phyloP scores from a whole-genome alignment of 352 stramenopile species.

The Pythium monospermum region DNA sequence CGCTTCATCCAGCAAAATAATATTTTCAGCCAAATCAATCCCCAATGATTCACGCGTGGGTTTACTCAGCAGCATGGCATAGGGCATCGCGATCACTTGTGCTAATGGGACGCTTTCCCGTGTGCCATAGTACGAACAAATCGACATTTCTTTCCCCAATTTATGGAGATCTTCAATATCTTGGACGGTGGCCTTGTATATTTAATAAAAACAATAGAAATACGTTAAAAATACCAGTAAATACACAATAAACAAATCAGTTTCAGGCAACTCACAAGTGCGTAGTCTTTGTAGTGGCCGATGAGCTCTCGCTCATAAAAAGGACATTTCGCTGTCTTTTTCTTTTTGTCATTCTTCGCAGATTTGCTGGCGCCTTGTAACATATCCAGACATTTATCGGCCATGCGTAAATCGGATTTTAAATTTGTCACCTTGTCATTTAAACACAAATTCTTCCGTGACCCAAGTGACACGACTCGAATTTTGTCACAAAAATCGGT shows the following conservation, averaged over 20 bases:
- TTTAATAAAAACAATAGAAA: neutral
- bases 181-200: constrained; percentile 62
- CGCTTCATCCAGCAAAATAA: constrained; percentile 98
- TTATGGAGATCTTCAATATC: constrained; percentile 96
- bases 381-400: constrained; percentile 84
- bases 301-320: constrained; percentile 81
- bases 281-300: constrained; percentile 69
- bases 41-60: constrained; percentile 87
- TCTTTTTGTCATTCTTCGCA: constrained; percentile 40
- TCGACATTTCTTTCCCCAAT: constrained; percentile 87
- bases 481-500: constrained; percentile 63
- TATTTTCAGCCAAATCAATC: constrained; percentile 78
- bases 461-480: constrained; percentile 76
- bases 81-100: constrained; percentile 91
- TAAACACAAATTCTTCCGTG: constrained; percentile 81
- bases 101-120: constrained; percentile 85
- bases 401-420: constrained; percentile 73
- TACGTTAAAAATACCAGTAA: neutral
- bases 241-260: neutral
- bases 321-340: constrained; percentile 56
- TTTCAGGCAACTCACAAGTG: constrained; percentile 39
- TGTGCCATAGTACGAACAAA: constrained; percentile 97
- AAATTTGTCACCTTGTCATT: constrained; percentile 68
- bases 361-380: constrained; percentile 66
- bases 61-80: constrained; percentile 91